A percentile compares a stretch with the other conserved stretches of the same genome.
phyloP scores from a whole-genome alignment of 2,329 filamentous ascomycete genomes.

The Akanthomyces muscarius region DNA sequence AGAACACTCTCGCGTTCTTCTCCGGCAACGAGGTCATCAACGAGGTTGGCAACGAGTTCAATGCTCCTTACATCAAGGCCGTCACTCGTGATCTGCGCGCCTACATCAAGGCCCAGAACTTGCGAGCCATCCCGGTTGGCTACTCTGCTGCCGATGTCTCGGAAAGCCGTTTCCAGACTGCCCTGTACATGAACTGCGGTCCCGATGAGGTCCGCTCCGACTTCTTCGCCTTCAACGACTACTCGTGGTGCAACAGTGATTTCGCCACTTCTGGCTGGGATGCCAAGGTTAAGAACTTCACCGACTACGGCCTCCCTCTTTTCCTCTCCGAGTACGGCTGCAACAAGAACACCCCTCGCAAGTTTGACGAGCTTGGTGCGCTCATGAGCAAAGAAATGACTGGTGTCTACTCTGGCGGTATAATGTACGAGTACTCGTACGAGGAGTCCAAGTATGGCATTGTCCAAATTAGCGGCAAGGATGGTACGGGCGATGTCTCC shows the following conservation, averaged over 20 bases:
- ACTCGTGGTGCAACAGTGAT: slow-evolving; percentile 76
- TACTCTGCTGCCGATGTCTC: slow-evolving; percentile 78
- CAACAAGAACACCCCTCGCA: slow-evolving; percentile 67
- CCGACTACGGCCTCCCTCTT: slow-evolving; percentile 79
- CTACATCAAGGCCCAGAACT: slow-evolving; percentile 59
- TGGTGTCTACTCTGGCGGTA: slow-evolving; percentile 84
- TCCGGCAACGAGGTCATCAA: slow-evolving; percentile 80
- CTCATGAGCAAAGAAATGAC: slow-evolving; percentile 85
- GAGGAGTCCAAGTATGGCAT: slow-evolving; percentile 79
- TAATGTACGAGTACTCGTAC: slow-evolving; percentile 91
- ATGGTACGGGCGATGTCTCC: slow-evolving; percentile 41
- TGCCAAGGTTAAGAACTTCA: slow-evolving; percentile 83
- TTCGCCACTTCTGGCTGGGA: slow-evolving; percentile 75
- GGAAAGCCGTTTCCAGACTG: slow-evolving; percentile 80
- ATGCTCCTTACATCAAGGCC: slow-evolving; percentile 72
- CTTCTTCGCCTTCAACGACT: slow-evolving; percentile 88
- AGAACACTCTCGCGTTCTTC: slow-evolving; percentile 85
- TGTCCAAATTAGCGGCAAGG: slow-evolving; percentile 56
- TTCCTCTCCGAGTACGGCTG: slow-evolving; percentile 97
- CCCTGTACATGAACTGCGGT: slow-evolving; percentile 91
- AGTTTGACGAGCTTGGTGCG: slow-evolving; percentile 74
- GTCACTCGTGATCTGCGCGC: slow-evolving; percentile 72
- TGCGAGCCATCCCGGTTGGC: slow-evolving; percentile 68
- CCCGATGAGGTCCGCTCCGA: slow-evolving; percentile 78
- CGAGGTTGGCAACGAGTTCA: slow-evolving; percentile 57